A percentile compares a stretch with the other conserved stretches of the same genome.
These are phyloP conservation scores for Hypholoma fasciculare DNA, from an alignment of 768 basidiomycete genomes.

Conservation along the genomic window DNA sequence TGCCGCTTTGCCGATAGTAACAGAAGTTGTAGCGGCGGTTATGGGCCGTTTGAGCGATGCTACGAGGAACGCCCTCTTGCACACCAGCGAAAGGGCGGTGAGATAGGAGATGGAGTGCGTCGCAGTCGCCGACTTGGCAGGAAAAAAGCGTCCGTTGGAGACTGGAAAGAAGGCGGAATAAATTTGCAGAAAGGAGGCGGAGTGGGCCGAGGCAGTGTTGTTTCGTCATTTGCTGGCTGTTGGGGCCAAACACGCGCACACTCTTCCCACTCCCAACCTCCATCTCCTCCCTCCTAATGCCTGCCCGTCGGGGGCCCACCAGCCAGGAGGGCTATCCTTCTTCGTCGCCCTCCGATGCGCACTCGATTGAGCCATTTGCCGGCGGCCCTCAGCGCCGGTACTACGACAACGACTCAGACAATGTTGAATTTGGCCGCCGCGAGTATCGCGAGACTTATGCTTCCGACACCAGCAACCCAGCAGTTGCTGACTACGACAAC, in stretches of 20 bases:
- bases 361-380: slow-evolving; percentile 70
- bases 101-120: too few species aligned
- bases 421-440: slow-evolving; percentile 61
- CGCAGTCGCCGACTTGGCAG: not conserved
- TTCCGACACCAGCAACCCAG: slow-evolving; percentile 70
- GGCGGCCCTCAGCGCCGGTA: slow-evolving; percentile 45
- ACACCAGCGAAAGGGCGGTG: too few species aligned
- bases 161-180: not conserved
- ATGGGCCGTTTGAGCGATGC: too few species aligned
- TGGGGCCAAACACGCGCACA: slow-evolving; percentile 2
- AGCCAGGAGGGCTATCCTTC: slow-evolving; percentile 69
- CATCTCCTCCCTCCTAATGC: slow-evolving; percentile 36
- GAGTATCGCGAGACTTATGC: slow-evolving; percentile 56
- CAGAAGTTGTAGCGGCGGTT: too few species aligned
- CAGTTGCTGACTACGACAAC: slow-evolving; percentile 70
- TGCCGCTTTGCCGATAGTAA: too few species aligned
- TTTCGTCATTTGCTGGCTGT: slow-evolving; percentile 7
- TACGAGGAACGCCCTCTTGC: too few species aligned
- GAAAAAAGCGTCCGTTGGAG: not conserved
- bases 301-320: slow-evolving; percentile 53
- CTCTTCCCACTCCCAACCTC: slow-evolving; percentile 20
- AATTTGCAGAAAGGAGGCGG: slow-evolving; percentile 1
- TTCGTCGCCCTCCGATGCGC: slow-evolving; percentile 58
- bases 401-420: slow-evolving; percentile 78
- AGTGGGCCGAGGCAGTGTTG: slow-evolving; percentile 3